These are phyloP conservation scores for Tetrahymena borealis DNA, from an alignment of 73 alveolate species.

Conservation along the genomic window DNA sequence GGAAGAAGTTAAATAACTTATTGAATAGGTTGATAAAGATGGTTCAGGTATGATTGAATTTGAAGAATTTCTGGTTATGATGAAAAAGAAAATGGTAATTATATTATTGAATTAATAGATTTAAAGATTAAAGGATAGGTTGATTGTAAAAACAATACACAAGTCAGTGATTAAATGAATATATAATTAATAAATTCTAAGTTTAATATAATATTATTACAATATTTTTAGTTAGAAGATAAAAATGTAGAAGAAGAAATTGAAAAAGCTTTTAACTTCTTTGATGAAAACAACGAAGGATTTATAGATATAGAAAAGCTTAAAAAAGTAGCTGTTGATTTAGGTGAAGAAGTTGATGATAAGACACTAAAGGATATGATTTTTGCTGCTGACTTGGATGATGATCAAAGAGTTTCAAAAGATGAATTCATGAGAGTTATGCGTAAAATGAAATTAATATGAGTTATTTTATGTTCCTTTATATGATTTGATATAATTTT, in stretches of 20 bases:
- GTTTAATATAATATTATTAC: background rate
- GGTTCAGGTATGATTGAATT: slow-evolving; percentile 88
- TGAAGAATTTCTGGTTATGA: slow-evolving; percentile 74
- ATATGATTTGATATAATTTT: background rate
- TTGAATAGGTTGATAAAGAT: slow-evolving; percentile 83
- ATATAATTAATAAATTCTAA: background rate
- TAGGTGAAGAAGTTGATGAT: slow-evolving; percentile 10
- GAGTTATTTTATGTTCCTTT: slow-evolving; percentile 2
- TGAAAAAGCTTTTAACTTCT: slow-evolving; percentile 85
- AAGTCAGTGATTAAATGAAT: background rate
- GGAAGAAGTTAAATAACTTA: slow-evolving; percentile 65
- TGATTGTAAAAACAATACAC: background rate
- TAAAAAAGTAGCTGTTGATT: slow-evolving; percentile 32
- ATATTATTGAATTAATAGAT: background rate
- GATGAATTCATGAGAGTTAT: slow-evolving; percentile 48
- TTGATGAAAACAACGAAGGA: slow-evolving; percentile 87
- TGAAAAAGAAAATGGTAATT: slow-evolving; percentile 84
- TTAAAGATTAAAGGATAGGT: background rate
- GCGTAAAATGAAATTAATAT: slow-evolving; percentile 45
- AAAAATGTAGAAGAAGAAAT: slow-evolving; percentile 91
- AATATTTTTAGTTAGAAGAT: slow-evolving; percentile 43
- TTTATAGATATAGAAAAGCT: background rate
- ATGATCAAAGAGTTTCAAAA: slow-evolving; percentile 38
- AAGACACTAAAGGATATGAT: slow-evolving; percentile 4
- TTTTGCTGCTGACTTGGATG: slow-evolving; percentile 40